Percentiles rank a stretch among this genome's conserved stretches.
These are phyloP conservation scores for Sungouiozyma ichnusensis DNA, from an alignment of 805 yeast genomes.

Conservation along the genomic window DNA sequence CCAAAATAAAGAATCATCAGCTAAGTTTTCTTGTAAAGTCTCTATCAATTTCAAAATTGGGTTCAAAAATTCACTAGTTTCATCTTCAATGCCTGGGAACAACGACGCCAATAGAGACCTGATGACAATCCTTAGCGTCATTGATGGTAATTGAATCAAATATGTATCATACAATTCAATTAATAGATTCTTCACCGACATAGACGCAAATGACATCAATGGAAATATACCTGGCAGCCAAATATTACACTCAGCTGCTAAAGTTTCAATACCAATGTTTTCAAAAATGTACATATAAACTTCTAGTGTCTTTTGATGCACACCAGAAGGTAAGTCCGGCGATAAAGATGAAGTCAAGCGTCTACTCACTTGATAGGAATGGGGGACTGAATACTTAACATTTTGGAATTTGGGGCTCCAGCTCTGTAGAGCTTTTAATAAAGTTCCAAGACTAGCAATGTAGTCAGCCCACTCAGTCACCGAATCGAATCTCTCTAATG, in stretches of 20 bases:
- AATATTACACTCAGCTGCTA: conserved; percentile 46
- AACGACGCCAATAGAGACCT: conserved; percentile 66
- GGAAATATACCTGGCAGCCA: conserved; percentile 96
- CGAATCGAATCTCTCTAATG: conserved; percentile 64
- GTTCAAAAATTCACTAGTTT: conserved; percentile 70
- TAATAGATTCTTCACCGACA: conserved; percentile 73
- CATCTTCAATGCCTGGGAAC: conserved; percentile 87
- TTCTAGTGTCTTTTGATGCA: conserved; percentile 78
- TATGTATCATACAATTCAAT: conserved; percentile 49
- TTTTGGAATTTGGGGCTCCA: conserved; percentile 31
- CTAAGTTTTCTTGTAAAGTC: conserved; percentile 42
- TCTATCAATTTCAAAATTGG: conserved; percentile 53
- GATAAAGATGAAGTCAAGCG: conserved; percentile 71
- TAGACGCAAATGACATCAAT: conserved; percentile 76
- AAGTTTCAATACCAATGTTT: conserved; percentile 43
- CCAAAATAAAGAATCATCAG: conserved; percentile 77
- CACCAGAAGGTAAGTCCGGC: conserved; percentile 85
- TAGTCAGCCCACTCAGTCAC: conserved; percentile 98
- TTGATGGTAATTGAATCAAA: conserved; percentile 42
- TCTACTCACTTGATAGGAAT: conserved; percentile 52
- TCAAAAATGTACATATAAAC: conserved; percentile 64
- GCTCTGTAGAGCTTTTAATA: conserved; percentile 60
- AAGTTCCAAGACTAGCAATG: conserved; percentile 73
- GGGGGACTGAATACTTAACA: conserved; percentile 52
- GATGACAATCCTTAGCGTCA: conserved; percentile 41